A percentile compares a stretch with the other conserved stretches of the same genome.
Conservation (phyloP, 2,329 filamentous ascomycete species). For the Hypomyces perniciosus region DNA sequence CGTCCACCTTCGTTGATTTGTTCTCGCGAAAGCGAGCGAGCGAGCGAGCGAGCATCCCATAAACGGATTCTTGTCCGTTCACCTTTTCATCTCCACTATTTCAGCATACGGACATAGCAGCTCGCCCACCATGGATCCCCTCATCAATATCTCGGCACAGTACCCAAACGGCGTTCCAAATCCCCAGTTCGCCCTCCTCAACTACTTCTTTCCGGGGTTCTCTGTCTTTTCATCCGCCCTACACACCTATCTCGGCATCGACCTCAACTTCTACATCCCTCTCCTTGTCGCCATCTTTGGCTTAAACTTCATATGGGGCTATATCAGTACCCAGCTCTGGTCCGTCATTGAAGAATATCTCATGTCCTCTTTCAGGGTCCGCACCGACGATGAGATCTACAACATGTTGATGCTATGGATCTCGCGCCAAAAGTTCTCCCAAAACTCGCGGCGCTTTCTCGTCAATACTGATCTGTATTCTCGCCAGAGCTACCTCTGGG, state of each 20-base stretch:
- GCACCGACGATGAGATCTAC: slow-evolving; percentile 66
- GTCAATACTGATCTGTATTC: slow-evolving; percentile 58
- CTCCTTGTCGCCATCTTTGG: slow-evolving; percentile 45
- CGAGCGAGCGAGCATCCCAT: neutral
- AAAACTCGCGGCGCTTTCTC: slow-evolving; percentile 54
- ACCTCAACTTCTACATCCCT: slow-evolving; percentile 58
- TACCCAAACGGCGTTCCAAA: slow-evolving; percentile 13
- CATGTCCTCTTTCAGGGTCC: slow-evolving; percentile 61
- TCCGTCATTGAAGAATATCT: slow-evolving; percentile 46
- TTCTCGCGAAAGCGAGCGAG: too few species aligned
- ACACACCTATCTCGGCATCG: slow-evolving; percentile 52
- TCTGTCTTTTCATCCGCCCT: slow-evolving; percentile 49
- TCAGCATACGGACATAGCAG: neutral
- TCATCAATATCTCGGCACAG: slow-evolving; percentile 19
- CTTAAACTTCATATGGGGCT: slow-evolving; percentile 46
- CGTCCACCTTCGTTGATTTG: too few species aligned
- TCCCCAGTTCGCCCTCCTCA: slow-evolving; percentile 45
- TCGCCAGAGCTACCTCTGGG: slow-evolving; percentile 43
- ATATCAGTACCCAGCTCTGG: slow-evolving; percentile 44
- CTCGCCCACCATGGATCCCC: slow-evolving; percentile 18
- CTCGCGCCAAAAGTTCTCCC: slow-evolving; percentile 54
- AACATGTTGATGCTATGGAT: slow-evolving; percentile 69
- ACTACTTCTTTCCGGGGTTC: slow-evolving; percentile 62
- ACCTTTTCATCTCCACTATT: neutral
- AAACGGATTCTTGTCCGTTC: neutral